Base-by-base conservation (phyloP, 1,139 yeast species). In the Blastobotrys ciferrii region DNA sequence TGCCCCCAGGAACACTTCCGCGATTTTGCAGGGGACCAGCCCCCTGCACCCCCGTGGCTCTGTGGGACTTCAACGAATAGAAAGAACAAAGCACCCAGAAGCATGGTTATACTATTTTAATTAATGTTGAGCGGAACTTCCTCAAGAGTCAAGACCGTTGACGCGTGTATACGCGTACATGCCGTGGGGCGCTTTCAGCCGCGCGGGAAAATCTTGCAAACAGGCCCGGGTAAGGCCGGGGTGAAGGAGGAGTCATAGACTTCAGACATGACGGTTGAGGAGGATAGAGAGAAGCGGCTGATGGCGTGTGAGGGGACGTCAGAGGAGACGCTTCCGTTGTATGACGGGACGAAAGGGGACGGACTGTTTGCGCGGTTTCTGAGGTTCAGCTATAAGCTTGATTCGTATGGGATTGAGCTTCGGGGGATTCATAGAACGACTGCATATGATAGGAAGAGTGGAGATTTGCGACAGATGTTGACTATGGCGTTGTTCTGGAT, bases 361-460 rank as follows among this genome's bases (percentile, higher is more conserved):
- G 49, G 50, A 9, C 41, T 48, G 41, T 50, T 55, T 19, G 60
- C 56, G 12, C 56, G 54, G 53, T 64, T 67, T 47, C 55, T 64
- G 57, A 47, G 52, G 23, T 54, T 61, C 41, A 64, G 69, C 42
- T 53, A 63, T 15, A 71, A 66, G 51, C 60, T 77, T 2, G 82
- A 78, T 54, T 60, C 75, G 1, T 61, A 74, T 11, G 82, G 94
- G 0, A 85, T 87, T 1, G 96, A 89, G 64, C 72, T 82, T 1
- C 74, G 92, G 57, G 96, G 96, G 46, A 84, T 89, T 44, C 91
- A 87, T 56, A 72, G 96, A 55, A 80, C 86, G 28, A 70, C 77
- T 43, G 86, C 95, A 0, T 74, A 81, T 53, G 88, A 86, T 53
- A 72, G 96, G 53, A 53, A 55, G 13, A 69, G 76, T 4, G 75